phyloP scores from a whole-genome alignment of 2,329 filamentous ascomycete genomes.

The Nannizzia gypsea region DNA sequence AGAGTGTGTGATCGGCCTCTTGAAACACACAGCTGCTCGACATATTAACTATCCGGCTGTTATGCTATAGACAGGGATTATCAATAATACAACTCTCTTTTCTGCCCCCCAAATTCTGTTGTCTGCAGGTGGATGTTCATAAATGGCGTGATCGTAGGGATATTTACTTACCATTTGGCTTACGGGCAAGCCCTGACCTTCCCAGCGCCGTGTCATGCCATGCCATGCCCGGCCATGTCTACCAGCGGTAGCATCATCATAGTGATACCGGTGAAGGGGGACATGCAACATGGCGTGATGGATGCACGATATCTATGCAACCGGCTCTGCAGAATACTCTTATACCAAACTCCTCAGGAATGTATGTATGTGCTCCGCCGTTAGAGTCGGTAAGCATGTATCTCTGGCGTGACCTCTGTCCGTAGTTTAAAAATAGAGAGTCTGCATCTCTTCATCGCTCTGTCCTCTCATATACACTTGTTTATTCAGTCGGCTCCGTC shows the following conservation, averaged over 20 bases:
- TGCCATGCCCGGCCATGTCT: background rate
- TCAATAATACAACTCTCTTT: too few relatives aligned
- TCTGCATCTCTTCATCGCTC: background rate
- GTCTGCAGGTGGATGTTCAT: background rate
- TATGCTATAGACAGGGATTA: background rate
- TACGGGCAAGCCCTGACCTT: background rate
- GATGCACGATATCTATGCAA: background rate
- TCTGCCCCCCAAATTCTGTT: background rate
- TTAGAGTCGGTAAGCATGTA: background rate
- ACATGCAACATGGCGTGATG: background rate
- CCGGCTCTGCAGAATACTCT: too few relatives aligned
- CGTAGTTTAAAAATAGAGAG: background rate
- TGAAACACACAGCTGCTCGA: background rate
- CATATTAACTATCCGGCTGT: background rate
- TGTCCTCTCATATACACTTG: background rate
- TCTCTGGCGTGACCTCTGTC: background rate
- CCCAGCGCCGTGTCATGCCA: background rate
- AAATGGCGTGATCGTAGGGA: constrained; percentile 2
- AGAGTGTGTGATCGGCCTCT: too few relatives aligned
- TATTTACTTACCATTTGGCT: background rate
- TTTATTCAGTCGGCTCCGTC: background rate
- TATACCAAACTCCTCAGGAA: background rate
- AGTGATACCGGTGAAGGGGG: too few relatives aligned
- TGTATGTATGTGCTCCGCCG: background rate
- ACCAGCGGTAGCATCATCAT: background rate